A percentile compares a stretch with the other conserved stretches of the same genome.
These are phyloP conservation scores for Vanderwaltozyma polyspora DNA, from an alignment of 805 yeast genomes.

Conservation along the genomic window DNA sequence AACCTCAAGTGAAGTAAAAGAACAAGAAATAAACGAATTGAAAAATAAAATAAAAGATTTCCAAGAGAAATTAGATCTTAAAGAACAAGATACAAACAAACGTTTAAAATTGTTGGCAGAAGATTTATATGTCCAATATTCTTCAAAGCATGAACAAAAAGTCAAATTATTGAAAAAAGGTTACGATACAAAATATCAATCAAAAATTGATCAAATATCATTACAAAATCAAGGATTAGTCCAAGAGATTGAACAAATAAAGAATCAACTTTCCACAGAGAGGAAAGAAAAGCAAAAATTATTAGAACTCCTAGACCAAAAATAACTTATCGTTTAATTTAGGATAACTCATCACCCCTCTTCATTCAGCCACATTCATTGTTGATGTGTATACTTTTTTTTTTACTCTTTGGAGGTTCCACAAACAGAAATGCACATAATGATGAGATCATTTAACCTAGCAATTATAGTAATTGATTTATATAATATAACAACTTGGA, in stretches of 20 bases:
- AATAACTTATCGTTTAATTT: neutral
- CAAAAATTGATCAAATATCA: conserved; percentile 32
- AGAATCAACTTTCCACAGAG: conserved; percentile 38
- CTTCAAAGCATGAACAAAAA: conserved; percentile 67
- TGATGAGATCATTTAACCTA: no score
- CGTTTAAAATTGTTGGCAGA: conserved; percentile 54
- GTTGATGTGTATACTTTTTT: no score
- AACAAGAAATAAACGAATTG: conserved; percentile 8
- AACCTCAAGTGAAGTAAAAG: conserved; percentile 3
- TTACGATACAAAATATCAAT: conserved; percentile 43
- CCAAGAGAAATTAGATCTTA: conserved; percentile 27
- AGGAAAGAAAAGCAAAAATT: conserved; percentile 48
- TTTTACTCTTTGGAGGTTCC: no score
- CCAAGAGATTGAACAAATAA: conserved; percentile 43
- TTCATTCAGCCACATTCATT: no score
- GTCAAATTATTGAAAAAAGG: conserved; percentile 50
- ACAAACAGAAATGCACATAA: no score
- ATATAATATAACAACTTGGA: no score
- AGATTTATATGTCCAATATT: conserved; percentile 60
- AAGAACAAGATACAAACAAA: conserved; percentile 41
- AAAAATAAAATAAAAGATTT: conserved; percentile 19
- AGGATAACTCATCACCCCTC: no score
- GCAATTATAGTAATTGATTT: no score
- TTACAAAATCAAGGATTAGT: conserved; percentile 35
- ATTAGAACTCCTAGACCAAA: conserved; percentile 38